phyloP scores from a whole-genome alignment of 352 stramenopile species.

The Globisporangium lucens region DNA sequence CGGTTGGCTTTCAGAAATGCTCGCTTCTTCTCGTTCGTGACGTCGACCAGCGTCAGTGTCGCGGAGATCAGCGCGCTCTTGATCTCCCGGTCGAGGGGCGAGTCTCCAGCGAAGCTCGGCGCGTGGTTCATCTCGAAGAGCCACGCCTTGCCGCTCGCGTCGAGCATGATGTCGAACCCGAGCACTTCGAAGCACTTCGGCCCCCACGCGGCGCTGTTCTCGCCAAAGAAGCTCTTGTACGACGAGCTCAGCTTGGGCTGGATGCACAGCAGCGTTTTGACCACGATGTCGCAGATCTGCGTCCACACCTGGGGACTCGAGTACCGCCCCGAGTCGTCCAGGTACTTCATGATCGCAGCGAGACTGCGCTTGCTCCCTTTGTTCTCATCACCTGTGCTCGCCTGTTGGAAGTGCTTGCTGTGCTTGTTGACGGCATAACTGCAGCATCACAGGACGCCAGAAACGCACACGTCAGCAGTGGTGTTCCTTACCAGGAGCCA shows the following conservation, averaged over 20 bases:
- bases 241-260: conserved; percentile 36
- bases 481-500: neutral
- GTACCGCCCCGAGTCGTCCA: conserved; percentile 22
- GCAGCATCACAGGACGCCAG: neutral
- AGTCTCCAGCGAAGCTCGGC: conserved; percentile 43
- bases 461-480: neutral
- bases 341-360: conserved; percentile 27
- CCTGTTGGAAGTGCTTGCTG: conserved; percentile 34
- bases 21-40: conserved; percentile 40
- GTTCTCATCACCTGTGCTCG: conserved; percentile 17
- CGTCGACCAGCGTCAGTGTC: conserved; percentile 31
- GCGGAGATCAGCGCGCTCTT: conserved; percentile 34
- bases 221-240: conserved; percentile 42
- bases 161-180: conserved; percentile 46
- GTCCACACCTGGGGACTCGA: conserved; percentile 28
- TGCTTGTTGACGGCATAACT: conserved; percentile 53
- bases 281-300: conserved; percentile 38
- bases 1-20: conserved; percentile 26
- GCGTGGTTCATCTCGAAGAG: conserved; percentile 50
- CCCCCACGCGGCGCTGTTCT: conserved; percentile 26
- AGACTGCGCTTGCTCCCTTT: conserved; percentile 40
- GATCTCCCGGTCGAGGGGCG: conserved; percentile 32
- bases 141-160: conserved; percentile 35
- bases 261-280: conserved; percentile 44
- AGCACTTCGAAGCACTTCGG: conserved; percentile 47